Evolutionary conservation across 139 green algal species (phyloP), one percentile per base, ranked within the genome.

Genomic region (Microglena sp.): DNA sequence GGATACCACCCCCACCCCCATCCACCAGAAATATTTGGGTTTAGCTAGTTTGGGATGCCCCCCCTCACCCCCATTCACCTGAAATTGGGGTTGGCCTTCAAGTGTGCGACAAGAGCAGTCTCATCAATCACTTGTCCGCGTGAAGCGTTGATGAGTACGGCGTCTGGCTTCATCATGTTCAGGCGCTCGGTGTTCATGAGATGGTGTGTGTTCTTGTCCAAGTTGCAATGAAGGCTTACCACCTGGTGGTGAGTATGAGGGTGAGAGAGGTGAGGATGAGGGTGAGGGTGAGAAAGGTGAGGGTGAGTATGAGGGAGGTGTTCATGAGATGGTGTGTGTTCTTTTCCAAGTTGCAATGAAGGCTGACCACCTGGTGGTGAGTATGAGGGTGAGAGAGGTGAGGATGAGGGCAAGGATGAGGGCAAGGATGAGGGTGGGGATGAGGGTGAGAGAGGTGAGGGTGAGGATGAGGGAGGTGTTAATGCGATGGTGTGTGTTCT

Each of bases 281-380:
- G n/a, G n/a, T n/a, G n/a, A n/a, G n/a, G n/a, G n/a, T n/a, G n/a
- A n/a, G n/a, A n/a, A n/a, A n/a, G n/a, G n/a, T n/a, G n/a, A n/a
- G n/a, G n/a, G n/a, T n/a, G n/a, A n/a, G n/a, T n/a, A n/a, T 36
- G 54, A n/a, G n/a, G n/a, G n/a, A n/a, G n/a, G n/a, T n/a, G n/a
- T n/a, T n/a, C 45, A 99, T 96, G 21, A 99, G 81, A 81, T 98
- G 93, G 36, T 69, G 77, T 1, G 92, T 98, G 54, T 75, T 81
- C 43, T 80, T 78, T 72, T 97, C 89, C 68, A 98, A 83, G 61
- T 94, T 87, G 72, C 89, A 96, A 82, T 98, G 93, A 72, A 98
- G 75, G 64, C 67, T 85, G 24, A 96, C 86, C 11, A 95, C 82
- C 84, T 90, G 77, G 26, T 35, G 29, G 44, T n/a, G n/a, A n/a